Evolutionary conservation across 176 grass and related monocot species (phyloP).

Genomic region (Otatea glauca): DNA sequence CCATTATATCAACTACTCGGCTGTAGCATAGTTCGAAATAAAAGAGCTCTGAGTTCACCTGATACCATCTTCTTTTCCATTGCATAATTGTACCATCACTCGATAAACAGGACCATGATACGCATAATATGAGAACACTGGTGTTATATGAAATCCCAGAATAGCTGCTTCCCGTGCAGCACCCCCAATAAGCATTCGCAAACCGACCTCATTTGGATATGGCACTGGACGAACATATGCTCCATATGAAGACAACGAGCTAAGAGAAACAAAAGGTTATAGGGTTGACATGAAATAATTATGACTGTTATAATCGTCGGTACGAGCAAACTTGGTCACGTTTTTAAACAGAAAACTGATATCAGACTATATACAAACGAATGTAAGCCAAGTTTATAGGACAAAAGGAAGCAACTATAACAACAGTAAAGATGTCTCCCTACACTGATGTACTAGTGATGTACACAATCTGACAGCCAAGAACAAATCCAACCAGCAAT

Average conservation of each 20-base stretch:
- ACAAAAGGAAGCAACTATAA: constrained; percentile 4
- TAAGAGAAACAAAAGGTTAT: constrained; percentile 58
- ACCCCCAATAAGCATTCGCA: constrained; percentile 95
- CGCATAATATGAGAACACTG: constrained; percentile 88
- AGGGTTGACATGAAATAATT: constrained; percentile 19
- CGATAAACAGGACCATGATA: constrained; percentile 83
- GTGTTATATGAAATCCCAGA: constrained; percentile 80
- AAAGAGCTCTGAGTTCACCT: constrained; percentile 56
- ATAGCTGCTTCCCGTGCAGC: constrained; percentile 79
- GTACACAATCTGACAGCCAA: background rate
- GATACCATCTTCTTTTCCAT: constrained; percentile 65
- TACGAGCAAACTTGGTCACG: background rate
- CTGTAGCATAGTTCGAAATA: constrained; percentile 28
- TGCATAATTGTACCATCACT: constrained; percentile 67
- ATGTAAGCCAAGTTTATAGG: background rate
- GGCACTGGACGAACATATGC: constrained; percentile 89
- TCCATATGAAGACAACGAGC: constrained; percentile 92
- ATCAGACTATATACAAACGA: background rate
- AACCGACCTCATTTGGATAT: constrained; percentile 92
- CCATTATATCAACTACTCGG: background rate
- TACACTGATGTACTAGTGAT: background rate
- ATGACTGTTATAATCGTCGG: background rate
- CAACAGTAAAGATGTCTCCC: background rate
- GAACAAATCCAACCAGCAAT: background rate
- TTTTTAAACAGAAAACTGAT: background rate